These are phyloP conservation scores for Neofusicoccum sp. DNA, from an alignment of 2,329 filamentous ascomycete genomes.

Conservation along the genomic window DNA sequence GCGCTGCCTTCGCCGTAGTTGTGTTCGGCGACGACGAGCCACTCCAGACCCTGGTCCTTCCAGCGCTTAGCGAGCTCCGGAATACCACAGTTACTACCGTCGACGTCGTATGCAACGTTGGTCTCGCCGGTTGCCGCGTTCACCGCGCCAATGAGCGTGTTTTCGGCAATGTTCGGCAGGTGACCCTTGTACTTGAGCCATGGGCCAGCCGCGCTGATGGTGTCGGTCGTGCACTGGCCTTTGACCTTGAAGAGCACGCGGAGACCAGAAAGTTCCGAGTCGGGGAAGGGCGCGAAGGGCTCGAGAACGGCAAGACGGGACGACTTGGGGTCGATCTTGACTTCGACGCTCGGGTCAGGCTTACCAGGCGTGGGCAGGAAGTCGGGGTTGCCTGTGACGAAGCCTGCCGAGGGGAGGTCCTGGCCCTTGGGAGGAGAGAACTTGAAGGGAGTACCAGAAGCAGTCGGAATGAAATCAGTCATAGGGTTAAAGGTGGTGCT, in stretches of 20 bases:
- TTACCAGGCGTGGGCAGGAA: slow-evolving; percentile 73
- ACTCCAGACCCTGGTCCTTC: slow-evolving; percentile 74
- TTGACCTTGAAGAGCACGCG: slow-evolving; percentile 94
- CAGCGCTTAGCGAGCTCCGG: slow-evolving; percentile 84
- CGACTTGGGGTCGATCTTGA: slow-evolving; percentile 84
- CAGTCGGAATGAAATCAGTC: slow-evolving; percentile 79
- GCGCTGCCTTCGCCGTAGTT: slow-evolving; percentile 95
- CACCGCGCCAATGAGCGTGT: slow-evolving; percentile 93
- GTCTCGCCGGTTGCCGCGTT: slow-evolving; percentile 92
- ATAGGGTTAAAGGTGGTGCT: slow-evolving; percentile 95
- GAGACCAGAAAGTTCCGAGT: slow-evolving; percentile 72
- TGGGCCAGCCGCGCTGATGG: slow-evolving; percentile 93
- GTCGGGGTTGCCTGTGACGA: slow-evolving; percentile 74
- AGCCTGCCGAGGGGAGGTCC: slow-evolving; percentile 70
- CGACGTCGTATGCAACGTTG: slow-evolving; percentile 86
- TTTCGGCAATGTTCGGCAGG: slow-evolving; percentile 94
- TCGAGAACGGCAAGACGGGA: slow-evolving; percentile 88
- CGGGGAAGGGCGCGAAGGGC: slow-evolving; percentile 84
- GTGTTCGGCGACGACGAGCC: slow-evolving; percentile 95
- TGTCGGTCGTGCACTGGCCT: slow-evolving; percentile 98
- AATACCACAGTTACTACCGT: slow-evolving; percentile 75
- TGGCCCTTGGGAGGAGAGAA: slow-evolving; percentile 73
- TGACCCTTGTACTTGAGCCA: slow-evolving; percentile 99
- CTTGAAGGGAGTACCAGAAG: slow-evolving; percentile 79
- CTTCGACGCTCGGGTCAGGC: slow-evolving; percentile 69